These are phyloP conservation scores for Saraca asoca DNA, from an alignment of 331 rosid genomes.

Conservation along the genomic window DNA sequence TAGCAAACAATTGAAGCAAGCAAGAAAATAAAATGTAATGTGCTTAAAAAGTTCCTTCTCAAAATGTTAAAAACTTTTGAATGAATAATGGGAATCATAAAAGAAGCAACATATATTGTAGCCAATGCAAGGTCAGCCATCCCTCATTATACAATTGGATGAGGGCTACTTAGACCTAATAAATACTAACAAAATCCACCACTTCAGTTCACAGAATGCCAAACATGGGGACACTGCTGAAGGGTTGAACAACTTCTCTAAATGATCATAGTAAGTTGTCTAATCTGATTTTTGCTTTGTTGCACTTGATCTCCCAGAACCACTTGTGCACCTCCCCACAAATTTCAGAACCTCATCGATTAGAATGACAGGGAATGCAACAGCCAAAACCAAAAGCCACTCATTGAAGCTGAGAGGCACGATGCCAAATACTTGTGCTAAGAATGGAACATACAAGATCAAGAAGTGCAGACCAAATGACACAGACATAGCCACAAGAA, in stretches of 20 bases:
- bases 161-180: slow-evolving; percentile 33
- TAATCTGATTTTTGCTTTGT: slow-evolving; percentile 72
- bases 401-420: slow-evolving; percentile 83
- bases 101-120: slow-evolving; percentile 35
- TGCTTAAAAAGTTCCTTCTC: not conserved
- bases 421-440: slow-evolving; percentile 73
- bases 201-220: slow-evolving; percentile 37
- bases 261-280: slow-evolving; percentile 24
- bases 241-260: slow-evolving; percentile 38
- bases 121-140: slow-evolving; percentile 36
- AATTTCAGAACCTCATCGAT: slow-evolving; percentile 85
- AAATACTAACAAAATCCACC: slow-evolving; percentile 35
- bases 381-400: slow-evolving; percentile 82
- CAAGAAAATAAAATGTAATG: not conserved
- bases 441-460: slow-evolving; percentile 86
- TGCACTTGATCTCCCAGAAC: slow-evolving; percentile 34
- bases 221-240: slow-evolving; percentile 18
- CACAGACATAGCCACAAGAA: slow-evolving; percentile 84
- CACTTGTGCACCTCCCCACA: slow-evolving; percentile 64
- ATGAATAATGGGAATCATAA: slow-evolving; percentile 30
- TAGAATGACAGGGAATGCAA: slow-evolving; percentile 75
- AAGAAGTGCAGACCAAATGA: slow-evolving; percentile 86
- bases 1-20: not conserved
- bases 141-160: slow-evolving; percentile 41
- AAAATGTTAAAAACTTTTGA: slow-evolving; percentile 24